Conservation (phyloP, 352 stramenopile species). For the Lagenidium sp. region DNA sequence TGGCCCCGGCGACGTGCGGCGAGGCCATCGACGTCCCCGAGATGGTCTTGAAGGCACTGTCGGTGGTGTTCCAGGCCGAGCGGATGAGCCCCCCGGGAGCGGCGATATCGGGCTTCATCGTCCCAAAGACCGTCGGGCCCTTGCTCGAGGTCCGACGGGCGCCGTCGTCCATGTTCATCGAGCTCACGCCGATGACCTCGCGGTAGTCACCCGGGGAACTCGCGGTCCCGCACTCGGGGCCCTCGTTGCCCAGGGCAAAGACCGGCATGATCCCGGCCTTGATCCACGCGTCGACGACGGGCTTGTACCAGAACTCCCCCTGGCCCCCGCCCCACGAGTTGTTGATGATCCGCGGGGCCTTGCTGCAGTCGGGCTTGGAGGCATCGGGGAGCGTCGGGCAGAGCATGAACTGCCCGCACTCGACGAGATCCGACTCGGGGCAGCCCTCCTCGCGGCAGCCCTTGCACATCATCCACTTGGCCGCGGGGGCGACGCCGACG, state of each 20-base stretch:
- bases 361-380: constrained; percentile 13
- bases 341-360: constrained; percentile 14
- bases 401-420: constrained; percentile 10
- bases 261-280: constrained; percentile 13
- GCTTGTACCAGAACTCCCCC: constrained; percentile 6
- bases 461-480: constrained; percentile 15
- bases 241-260: constrained; percentile 14
- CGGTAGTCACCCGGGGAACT: constrained; percentile 12
- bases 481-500: constrained; percentile 1
- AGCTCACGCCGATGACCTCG: too few relatives aligned
- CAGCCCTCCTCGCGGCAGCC: constrained; percentile 5
- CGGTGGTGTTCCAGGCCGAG: constrained; percentile 12
- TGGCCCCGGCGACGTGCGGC: not conserved
- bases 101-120: constrained; percentile 23
- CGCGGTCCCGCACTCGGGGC: constrained; percentile 9
- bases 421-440: constrained; percentile 1
- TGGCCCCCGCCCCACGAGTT: constrained; percentile 13
- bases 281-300: constrained; percentile 12
- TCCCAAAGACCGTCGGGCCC: constrained; percentile 9
- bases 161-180: constrained; percentile 9
- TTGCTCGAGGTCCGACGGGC: constrained; percentile 20
- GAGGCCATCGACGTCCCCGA: not conserved
- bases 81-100: constrained; percentile 13
- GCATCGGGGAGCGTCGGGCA: constrained; percentile 16
- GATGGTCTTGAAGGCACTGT: constrained; percentile 13